phyloP scores from a whole-genome alignment of 2,329 filamentous ascomycete genomes.

The Aspergillus amoenus region DNA sequence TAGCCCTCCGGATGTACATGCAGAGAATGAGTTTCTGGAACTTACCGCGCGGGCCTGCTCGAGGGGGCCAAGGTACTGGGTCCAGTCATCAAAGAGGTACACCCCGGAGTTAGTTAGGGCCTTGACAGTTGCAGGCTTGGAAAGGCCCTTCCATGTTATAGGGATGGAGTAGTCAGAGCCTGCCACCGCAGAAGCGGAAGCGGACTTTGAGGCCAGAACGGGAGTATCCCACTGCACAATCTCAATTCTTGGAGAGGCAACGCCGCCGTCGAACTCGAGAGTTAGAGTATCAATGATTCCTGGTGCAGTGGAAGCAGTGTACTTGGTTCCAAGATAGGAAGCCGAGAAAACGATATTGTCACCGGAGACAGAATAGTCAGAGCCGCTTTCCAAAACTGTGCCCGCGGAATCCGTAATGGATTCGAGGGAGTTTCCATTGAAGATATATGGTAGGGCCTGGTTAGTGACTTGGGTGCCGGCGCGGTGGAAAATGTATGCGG shows the following conservation, averaged over 20 bases:
- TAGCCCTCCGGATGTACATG: no score
- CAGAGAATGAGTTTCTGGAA: background rate
- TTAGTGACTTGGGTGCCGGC: constrained; percentile 45
- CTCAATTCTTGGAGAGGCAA: constrained; percentile 44
- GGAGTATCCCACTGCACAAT: constrained; percentile 56
- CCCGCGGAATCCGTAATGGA: constrained; percentile 41
- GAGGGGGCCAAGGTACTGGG: constrained; percentile 52
- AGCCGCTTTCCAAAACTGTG: constrained; percentile 34
- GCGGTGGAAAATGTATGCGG: constrained; percentile 57
- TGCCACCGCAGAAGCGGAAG: constrained; percentile 31
- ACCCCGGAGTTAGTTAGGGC: constrained; percentile 50
- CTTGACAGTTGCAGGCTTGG: constrained; percentile 53
- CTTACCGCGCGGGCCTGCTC: constrained; percentile 47
- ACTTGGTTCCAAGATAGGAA: constrained; percentile 47
- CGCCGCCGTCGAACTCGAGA: constrained; percentile 53
- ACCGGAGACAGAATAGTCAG: constrained; percentile 51
- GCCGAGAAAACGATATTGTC: constrained; percentile 50
- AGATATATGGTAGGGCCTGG: constrained; percentile 49
- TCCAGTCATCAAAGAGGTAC: constrained; percentile 59
- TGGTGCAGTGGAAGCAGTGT: constrained; percentile 41
- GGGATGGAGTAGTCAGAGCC: constrained; percentile 50
- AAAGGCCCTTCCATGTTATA: constrained; percentile 53
- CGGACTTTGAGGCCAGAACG: constrained; percentile 26
- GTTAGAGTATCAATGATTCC: constrained; percentile 54
- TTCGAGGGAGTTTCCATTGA: constrained; percentile 56